phyloP scores from a whole-genome alignment of 768 basidiomycete species.

The Mycena venus region DNA sequence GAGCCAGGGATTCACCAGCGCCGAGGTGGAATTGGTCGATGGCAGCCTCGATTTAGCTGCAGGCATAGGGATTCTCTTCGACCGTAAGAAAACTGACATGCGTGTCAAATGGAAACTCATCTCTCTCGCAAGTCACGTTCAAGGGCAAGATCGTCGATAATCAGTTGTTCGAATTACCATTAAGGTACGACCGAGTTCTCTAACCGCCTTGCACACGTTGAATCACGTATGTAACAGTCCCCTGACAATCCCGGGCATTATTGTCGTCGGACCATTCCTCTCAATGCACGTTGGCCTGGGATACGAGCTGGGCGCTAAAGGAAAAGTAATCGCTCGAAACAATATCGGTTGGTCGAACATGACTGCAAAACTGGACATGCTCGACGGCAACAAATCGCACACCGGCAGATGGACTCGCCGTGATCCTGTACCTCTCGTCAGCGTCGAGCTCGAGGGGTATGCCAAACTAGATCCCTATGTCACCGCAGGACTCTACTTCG shows the following conservation, averaged over 20 bases:
- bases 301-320: neutral
- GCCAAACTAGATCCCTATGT: no score
- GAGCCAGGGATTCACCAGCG: neutral
- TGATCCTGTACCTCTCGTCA: no score
- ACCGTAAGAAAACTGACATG: no score
- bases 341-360: constrained; percentile 14
- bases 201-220: no score
- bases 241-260: neutral
- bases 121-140: no score
- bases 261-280: neutral
- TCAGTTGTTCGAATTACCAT: no score
- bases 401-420: no score
- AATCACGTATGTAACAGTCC: neutral
- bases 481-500: no score
- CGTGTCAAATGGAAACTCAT: neutral
- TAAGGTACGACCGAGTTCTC: no score
- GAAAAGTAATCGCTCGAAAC: neutral
- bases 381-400: no score
- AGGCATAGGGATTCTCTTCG: neutral
- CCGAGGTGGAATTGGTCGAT: neutral
- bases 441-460: no score
- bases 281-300: neutral
- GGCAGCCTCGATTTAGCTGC: neutral
- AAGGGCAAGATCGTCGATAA: no score
- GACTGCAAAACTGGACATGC: neutral